These are phyloP conservation scores for Calonectria naviculata DNA, from an alignment of 2,329 filamentous ascomycete species.

Conservation along the genomic window DNA sequence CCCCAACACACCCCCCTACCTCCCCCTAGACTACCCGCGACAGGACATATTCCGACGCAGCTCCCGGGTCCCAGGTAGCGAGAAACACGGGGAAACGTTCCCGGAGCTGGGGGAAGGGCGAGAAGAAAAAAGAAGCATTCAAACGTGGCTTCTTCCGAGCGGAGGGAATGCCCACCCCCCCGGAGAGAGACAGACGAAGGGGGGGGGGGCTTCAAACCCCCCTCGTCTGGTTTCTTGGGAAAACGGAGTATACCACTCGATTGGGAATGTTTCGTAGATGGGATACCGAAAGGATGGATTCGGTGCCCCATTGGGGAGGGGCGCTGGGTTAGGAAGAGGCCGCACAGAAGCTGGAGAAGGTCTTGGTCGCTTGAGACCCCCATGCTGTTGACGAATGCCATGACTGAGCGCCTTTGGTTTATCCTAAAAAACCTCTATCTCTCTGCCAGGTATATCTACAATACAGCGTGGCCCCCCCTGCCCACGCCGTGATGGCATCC, in stretches of 20 bases:
- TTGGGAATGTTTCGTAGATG: neutral
- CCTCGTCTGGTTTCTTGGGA: neutral
- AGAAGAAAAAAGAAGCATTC: neutral
- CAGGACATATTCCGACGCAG: neutral
- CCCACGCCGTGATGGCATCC: constrained; percentile 7
- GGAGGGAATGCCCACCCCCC: neutral
- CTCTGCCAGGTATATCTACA: neutral
- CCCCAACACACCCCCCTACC: neutral
- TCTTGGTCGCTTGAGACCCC: no score
- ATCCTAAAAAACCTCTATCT: neutral
- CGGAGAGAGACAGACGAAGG: neutral
- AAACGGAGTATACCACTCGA: neutral
- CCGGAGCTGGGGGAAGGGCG: neutral
- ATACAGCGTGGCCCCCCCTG: constrained; percentile 8
- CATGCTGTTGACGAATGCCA: neutral
- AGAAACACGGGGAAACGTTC: constrained; percentile 6
- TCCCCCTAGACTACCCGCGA: neutral
- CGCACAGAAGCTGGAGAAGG: neutral
- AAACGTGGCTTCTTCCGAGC: neutral
- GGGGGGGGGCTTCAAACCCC: neutral
- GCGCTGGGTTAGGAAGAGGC: neutral
- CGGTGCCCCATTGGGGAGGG: neutral
- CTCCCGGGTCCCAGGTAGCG: constrained; percentile 13
- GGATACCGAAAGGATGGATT: neutral
- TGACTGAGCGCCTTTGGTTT: neutral